Percentiles rank a stretch among this genome's conserved stretches.
phyloP scores from a whole-genome alignment of 306 rosid species.

The Prunus mume region DNA sequence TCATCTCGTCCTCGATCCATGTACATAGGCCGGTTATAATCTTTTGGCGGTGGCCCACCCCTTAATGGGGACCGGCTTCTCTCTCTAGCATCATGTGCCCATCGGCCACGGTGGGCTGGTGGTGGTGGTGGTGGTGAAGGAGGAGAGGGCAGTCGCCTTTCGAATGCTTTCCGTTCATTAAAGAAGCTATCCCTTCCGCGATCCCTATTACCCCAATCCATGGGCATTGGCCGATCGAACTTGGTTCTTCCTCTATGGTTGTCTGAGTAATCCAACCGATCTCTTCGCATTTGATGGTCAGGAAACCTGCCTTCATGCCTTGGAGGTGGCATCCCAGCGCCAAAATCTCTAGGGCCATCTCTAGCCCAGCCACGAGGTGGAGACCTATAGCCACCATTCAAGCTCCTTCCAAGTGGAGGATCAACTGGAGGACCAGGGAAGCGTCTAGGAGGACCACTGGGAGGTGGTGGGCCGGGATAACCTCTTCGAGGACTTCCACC shows the following conservation, averaged over 20 bases:
- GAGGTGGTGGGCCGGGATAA: slow-evolving; percentile 53
- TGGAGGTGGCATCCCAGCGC: slow-evolving; percentile 57
- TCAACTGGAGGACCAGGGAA: slow-evolving; percentile 68
- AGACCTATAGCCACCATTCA: slow-evolving; percentile 73
- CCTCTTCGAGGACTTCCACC: slow-evolving; percentile 85
- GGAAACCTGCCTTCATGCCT: slow-evolving; percentile 70
- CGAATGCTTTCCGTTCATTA: slow-evolving; percentile 63
- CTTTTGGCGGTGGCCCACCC: slow-evolving; percentile 61
- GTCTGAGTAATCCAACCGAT: slow-evolving; percentile 59
- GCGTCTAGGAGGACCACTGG: slow-evolving; percentile 67
- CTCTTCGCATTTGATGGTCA: slow-evolving; percentile 60
- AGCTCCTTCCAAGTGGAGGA: slow-evolving; percentile 67
- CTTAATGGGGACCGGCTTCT: slow-evolving; percentile 79
- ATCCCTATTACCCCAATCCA: slow-evolving; percentile 71
- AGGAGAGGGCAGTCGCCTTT: slow-evolving; percentile 75
- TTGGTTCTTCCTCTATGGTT: slow-evolving; percentile 67
- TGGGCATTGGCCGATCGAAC: slow-evolving; percentile 65
- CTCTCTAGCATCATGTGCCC: slow-evolving; percentile 65
- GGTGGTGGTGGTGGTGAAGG: slow-evolving; percentile 35
- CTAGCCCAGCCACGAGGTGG: slow-evolving; percentile 85
- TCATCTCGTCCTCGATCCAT: slow-evolving; percentile 54
- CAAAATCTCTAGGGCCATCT: slow-evolving; percentile 72
- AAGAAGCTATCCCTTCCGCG: slow-evolving; percentile 66
- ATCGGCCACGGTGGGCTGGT: slow-evolving; percentile 46
- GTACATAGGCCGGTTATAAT: slow-evolving; percentile 51